These are phyloP conservation scores for Paralagenidium karlingii DNA, from an alignment of 352 stramenopile species.

Conservation along the genomic window DNA sequence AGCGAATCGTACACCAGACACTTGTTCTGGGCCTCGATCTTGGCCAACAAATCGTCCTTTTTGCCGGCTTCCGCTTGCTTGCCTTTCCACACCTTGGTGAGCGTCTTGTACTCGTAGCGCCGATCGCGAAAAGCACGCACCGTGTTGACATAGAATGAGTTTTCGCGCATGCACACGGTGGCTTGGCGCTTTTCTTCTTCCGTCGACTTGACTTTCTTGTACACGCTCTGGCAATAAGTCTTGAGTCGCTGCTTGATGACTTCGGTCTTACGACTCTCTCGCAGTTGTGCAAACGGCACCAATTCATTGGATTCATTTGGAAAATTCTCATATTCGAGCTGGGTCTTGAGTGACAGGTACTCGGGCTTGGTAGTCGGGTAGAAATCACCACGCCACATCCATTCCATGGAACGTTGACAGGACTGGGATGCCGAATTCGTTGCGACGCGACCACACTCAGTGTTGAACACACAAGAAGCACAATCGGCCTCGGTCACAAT, in stretches of 20 bases:
- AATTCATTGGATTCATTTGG: constrained; percentile 12
- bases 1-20: constrained; percentile 95
- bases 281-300: constrained; percentile 49
- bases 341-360: constrained; percentile 93
- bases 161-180: constrained; percentile 98
- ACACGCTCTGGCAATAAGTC: constrained; percentile 94
- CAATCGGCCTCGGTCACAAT: constrained; percentile 95
- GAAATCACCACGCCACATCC: constrained; percentile 97
- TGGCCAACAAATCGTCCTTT: constrained; percentile 68
- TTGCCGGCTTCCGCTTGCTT: constrained; percentile 70
- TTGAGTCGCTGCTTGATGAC: constrained; percentile 75
- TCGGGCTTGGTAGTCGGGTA: constrained; percentile 89
- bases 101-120: constrained; percentile 98
- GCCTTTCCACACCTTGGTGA: constrained; percentile 93
- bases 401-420: constrained; percentile 97
- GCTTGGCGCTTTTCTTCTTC: constrained; percentile 89
- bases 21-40: constrained; percentile 82
- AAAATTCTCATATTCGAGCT: constrained; percentile 89
- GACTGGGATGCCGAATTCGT: constrained; percentile 44
- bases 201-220: constrained; percentile 96
- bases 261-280: constrained; percentile 39
- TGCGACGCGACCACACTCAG: constrained; percentile 31
- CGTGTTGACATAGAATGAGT: constrained; percentile 99
- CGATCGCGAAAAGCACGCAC: constrained; percentile 98
- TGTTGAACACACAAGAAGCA: constrained; percentile 92